Conservation (phyloP, 768 basidiomycete genomes). For the Postia placenta region DNA sequence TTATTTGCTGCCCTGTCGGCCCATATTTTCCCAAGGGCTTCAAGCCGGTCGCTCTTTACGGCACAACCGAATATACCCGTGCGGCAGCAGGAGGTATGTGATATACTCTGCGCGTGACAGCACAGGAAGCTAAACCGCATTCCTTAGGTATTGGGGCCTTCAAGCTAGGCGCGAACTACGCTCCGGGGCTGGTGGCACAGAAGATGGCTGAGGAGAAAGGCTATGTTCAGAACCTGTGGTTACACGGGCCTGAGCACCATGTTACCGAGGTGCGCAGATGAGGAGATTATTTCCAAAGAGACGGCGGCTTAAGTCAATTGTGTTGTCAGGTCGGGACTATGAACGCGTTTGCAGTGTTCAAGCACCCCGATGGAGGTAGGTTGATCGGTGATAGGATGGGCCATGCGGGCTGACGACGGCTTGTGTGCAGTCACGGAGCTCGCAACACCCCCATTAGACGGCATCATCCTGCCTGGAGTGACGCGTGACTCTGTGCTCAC, state of each 20-base stretch:
- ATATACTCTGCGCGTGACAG: no score
- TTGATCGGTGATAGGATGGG: no score
- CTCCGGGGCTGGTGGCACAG: constrained; percentile 83
- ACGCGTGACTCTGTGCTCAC: constrained; percentile 51
- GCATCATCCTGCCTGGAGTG: constrained; percentile 64
- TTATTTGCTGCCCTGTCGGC: constrained; percentile 59
- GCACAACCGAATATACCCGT: constrained; percentile 42
- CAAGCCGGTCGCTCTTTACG: constrained; percentile 86
- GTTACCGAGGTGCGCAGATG: constrained; percentile 36
- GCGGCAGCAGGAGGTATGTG: constrained; percentile 38
- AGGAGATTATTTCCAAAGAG: neutral
- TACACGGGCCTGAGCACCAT: constrained; percentile 58
- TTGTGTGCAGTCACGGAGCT: constrained; percentile 48
- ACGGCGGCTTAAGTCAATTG: neutral
- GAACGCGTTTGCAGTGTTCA: constrained; percentile 86
- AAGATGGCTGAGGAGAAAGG: constrained; percentile 68
- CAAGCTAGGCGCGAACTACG: constrained; percentile 88
- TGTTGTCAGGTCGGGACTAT: constrained; percentile 68
- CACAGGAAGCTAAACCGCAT: no score
- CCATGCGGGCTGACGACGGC: no score
- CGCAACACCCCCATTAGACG: constrained; percentile 60
- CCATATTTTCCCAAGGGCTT: constrained; percentile 85
- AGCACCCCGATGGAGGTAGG: constrained; percentile 59
- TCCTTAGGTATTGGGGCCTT: constrained; percentile 76
- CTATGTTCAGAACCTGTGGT: constrained; percentile 88